Conservation (phyloP, 352 stramenopile species). For the Phytopythium litorale region DNA sequence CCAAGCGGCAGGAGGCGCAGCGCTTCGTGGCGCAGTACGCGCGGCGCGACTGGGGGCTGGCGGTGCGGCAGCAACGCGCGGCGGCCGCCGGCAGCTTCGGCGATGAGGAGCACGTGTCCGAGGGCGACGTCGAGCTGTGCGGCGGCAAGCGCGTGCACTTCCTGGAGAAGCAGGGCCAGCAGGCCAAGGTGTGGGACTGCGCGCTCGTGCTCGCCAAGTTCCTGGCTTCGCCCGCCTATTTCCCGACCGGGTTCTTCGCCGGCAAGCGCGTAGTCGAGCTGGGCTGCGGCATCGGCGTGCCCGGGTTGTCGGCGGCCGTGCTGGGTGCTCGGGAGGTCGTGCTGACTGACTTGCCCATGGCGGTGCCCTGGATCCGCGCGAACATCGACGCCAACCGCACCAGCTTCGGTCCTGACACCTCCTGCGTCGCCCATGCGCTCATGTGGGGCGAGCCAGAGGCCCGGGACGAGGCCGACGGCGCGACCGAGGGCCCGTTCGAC, state of each 20-base stretch:
- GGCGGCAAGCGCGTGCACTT: constrained; percentile 24
- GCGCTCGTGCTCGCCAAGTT: constrained; percentile 54
- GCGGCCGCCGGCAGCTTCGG: constrained; percentile 3
- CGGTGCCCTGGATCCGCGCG: constrained; percentile 43
- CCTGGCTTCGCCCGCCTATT: constrained; percentile 27
- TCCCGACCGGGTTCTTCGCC: constrained; percentile 34
- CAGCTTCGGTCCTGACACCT: constrained; percentile 11
- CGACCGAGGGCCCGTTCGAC: constrained; percentile 23
- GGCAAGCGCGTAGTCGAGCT: constrained; percentile 53
- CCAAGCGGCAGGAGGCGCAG: constrained; percentile 28
- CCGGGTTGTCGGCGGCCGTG: constrained; percentile 34
- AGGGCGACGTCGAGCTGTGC: constrained; percentile 25
- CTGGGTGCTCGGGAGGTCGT: constrained; percentile 39
- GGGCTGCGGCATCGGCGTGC: constrained; percentile 54
- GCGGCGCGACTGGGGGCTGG: constrained; percentile 35
- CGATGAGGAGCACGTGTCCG: constrained; percentile 28
- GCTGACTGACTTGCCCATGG: constrained; percentile 41
- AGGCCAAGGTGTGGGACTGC: constrained; percentile 60
- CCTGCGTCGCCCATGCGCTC: constrained; percentile 17
- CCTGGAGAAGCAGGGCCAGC: constrained; percentile 49
- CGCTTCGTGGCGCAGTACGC: constrained; percentile 33
- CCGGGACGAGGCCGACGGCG: not conserved
- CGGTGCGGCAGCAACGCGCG: constrained; percentile 23
- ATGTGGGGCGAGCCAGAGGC: constrained; percentile 34
- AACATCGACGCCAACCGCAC: constrained; percentile 44